Base-by-base conservation (phyloP, 257 asterid genomes). In the Apocynum venetum region DNA sequence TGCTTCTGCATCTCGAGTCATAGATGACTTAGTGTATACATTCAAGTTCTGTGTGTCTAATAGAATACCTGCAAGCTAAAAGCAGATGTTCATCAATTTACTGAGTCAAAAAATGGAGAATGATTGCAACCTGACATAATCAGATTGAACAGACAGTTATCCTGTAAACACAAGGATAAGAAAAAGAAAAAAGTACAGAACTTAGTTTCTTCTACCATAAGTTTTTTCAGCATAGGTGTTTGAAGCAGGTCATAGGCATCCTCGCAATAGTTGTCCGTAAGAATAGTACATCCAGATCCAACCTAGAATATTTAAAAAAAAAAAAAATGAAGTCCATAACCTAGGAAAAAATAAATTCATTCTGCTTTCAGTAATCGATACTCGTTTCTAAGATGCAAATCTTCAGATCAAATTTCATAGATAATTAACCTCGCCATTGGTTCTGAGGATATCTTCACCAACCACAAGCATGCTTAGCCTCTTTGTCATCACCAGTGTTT, bases 1-100 rank as follows among this genome's bases (percentile, higher is more conserved):
- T 52, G 98, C 98, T 81, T 91, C 98, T 9, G 91, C 89, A 82
- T 93, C 98, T 85, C 93, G 88, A 69, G 90, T 81, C 86, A 85
- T 85, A 6, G 90, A 84, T 81, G 85, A 44, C 84, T 87, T 89
- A 9, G 81, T 77, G 38, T 93, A 89, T 7, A 76, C 65, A 63
- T 86, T 87, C 78, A 93, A 76, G 76, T 93, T 93, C 60, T 87
- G 85, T 75, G 97, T 93, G 88, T 93, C 98, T 84, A 91, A 75
- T 47, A 93, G 75, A 80, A 93, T 90, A 20, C 98, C 93, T 78
- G 97, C 97, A 59, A 93, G 90, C 98, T 93, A 61, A 52, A 64
- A 68, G 49, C 59, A 60, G 66, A 77, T 38, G 6, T 4, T n/a
- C 12, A 9, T 65, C 35, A 73, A 19, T 5, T 36, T 51, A 20